Percentiles rank a stretch among this genome's conserved stretches.
Conservation (phyloP, 257 asterid species). For the Solanum microdontum region DNA sequence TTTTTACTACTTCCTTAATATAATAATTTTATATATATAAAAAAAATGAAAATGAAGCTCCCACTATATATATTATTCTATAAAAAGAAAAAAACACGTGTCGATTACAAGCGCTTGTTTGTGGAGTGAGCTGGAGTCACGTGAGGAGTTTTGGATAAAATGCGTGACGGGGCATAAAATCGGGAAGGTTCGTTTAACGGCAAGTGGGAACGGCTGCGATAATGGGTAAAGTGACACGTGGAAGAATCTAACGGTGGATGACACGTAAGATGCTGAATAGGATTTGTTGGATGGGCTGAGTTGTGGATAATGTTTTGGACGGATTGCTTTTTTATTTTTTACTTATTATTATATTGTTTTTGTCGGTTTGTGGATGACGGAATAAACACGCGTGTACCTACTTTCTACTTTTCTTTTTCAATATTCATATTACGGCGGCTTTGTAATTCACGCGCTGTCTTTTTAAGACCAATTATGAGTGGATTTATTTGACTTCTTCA, state of each 20-base stretch:
- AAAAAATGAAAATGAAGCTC: neutral
- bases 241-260: constrained; percentile 3
- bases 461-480: constrained; percentile 19
- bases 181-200: constrained; percentile 27
- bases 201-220: constrained; percentile 32
- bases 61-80: neutral
- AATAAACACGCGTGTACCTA: constrained; percentile 9
- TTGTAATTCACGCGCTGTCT: constrained; percentile 19
- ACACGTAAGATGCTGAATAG: constrained; percentile 33
- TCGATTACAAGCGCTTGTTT: neutral
- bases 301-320: neutral
- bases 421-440: constrained; percentile 30
- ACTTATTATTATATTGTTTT: neutral
- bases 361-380: neutral
- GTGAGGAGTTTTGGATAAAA: constrained; percentile 27
- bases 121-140: neutral
- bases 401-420: neutral
- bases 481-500: neutral
- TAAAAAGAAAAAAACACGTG: constrained; percentile 3
- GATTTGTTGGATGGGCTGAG: constrained; percentile 3
- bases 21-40: neutral
- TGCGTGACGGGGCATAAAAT: constrained; percentile 24
- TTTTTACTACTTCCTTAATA: neutral
- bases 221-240: constrained; percentile 26
- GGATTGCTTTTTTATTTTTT: neutral